These are phyloP conservation scores for Colletotrichum lindemuthianum DNA, from an alignment of 2,329 filamentous ascomycete genomes.

Conservation along the genomic window DNA sequence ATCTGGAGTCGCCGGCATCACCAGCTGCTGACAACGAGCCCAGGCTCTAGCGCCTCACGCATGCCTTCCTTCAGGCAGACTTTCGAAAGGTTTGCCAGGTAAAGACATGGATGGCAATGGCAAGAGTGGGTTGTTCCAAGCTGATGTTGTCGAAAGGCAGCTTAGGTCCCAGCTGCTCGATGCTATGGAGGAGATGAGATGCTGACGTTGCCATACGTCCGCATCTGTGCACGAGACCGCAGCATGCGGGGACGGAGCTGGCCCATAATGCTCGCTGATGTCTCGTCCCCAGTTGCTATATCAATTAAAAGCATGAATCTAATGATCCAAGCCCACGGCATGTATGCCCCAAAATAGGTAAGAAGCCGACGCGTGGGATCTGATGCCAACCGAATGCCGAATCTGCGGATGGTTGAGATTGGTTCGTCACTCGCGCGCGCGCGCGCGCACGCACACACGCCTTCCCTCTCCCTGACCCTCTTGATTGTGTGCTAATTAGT, in stretches of 20 bases:
- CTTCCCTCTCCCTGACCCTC: no score
- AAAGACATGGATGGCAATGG: no score
- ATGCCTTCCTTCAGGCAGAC: no score
- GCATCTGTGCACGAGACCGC: conserved; percentile 16
- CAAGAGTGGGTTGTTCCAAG: no score
- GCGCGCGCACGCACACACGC: no score
- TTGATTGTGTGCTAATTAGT: no score
- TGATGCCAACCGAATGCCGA: conserved; percentile 35
- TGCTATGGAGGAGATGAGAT: conserved; percentile 11
- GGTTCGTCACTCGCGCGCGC: conserved; percentile 13
- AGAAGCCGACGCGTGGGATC: conserved; percentile 33
- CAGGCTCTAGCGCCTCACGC: no score
- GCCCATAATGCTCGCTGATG: conserved; percentile 1
- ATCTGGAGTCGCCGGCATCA: not conserved
- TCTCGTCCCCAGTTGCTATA: no score
- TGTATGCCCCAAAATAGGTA: conserved; percentile 24
- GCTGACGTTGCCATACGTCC: conserved; percentile 18
- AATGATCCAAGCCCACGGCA: conserved; percentile 12
- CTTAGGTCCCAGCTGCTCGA: not conserved
- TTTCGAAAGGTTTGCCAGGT: no score
- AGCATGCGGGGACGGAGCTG: conserved; percentile 2
- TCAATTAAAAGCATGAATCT: conserved; percentile 21
- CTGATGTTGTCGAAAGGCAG: no score
- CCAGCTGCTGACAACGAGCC: no score
- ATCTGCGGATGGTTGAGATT: conserved; percentile 30